Base-by-base conservation (phyloP, 2,329 filamentous ascomycete species). In the Colletotrichum trifolii region DNA sequence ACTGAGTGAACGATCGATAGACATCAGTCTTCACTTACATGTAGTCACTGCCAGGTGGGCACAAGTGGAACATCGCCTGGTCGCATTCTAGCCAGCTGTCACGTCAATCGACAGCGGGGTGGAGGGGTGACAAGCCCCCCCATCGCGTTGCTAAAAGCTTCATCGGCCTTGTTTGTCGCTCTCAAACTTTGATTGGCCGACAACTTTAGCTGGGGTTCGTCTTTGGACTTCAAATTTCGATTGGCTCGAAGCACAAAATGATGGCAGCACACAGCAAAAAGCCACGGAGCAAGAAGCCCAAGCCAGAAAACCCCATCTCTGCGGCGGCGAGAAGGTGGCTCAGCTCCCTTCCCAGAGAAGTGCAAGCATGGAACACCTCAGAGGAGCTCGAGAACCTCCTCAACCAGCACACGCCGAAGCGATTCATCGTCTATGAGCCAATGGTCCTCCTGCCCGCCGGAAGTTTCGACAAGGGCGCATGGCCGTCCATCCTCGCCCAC, bases 401-500 rank as follows among this genome's bases (percentile, higher is more conserved):
- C 17, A 71, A 69, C 10, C 73, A 76, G 39, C 73, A 76, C 46
- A 79, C 82, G 2, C 87, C 88, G 0, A 87, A 85, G 69, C 77
- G 87, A 67, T 90, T 86, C 81, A 83, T 83, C 0, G 77, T 85
- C 11, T 90, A 90, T 70, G 83, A 85, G 60, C 87, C 87, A 9
- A 85, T 90, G 82, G 82, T 83, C 5, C 78, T 90, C 13, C 79
- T 90, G 1, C 87, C 88, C 0, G 81, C 83, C 0, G 87, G 87
- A 34, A 87, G 86, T 69, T 89, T 90, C 75, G 73, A 75, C 4
- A 73, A 75, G 5, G 15, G 68, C 1, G 49, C 70, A 3, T 88
- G 85, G 84, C 70, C 69, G 2, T 48, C 66, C 4, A 54, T 82
- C 2, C 71, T 87, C 1, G 58, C 53, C 36, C 61, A 67, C 9